phyloP scores from a whole-genome alignment of 305 asterid species.

The Lippia alba region DNA sequence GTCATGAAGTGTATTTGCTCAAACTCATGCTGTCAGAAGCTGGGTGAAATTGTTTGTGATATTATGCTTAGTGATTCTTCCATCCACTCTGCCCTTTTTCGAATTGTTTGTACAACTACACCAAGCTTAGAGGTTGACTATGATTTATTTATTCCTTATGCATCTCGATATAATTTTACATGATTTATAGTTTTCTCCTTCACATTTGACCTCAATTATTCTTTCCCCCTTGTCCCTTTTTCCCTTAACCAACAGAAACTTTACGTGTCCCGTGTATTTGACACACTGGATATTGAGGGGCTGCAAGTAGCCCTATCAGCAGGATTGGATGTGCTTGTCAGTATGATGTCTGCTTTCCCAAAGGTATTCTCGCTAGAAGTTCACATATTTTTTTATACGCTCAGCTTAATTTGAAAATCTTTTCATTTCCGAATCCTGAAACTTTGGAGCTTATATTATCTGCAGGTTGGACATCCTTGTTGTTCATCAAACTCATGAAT shows the following conservation, averaged over 20 bases:
- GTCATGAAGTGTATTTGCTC: slow-evolving; percentile 72
- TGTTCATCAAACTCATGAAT: neutral
- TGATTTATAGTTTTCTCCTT: slow-evolving; percentile 21
- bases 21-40: slow-evolving; percentile 54
- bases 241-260: slow-evolving; percentile 59
- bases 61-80: slow-evolving; percentile 82
- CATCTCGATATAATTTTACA: slow-evolving; percentile 8
- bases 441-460: slow-evolving; percentile 7
- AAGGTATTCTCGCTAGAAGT: slow-evolving; percentile 61
- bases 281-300: slow-evolving; percentile 84
- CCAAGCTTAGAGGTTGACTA: slow-evolving; percentile 76
- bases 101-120: slow-evolving; percentile 82
- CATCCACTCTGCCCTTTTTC: slow-evolving; percentile 76
- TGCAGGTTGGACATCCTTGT: slow-evolving; percentile 21
- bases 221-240: slow-evolving; percentile 13
- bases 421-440: slow-evolving; percentile 9
- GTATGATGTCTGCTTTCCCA: slow-evolving; percentile 63
- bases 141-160: slow-evolving; percentile 33
- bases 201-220: slow-evolving; percentile 32
- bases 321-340: slow-evolving; percentile 76
- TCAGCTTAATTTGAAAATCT: slow-evolving; percentile 21
- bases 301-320: slow-evolving; percentile 70
- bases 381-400: slow-evolving; percentile 23
- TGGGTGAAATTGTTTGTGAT: slow-evolving; percentile 69
- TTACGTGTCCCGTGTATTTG: slow-evolving; percentile 75